phyloP scores from a whole-genome alignment of 805 yeast genomes.

The Sugiyamaella qingdaonensis region DNA sequence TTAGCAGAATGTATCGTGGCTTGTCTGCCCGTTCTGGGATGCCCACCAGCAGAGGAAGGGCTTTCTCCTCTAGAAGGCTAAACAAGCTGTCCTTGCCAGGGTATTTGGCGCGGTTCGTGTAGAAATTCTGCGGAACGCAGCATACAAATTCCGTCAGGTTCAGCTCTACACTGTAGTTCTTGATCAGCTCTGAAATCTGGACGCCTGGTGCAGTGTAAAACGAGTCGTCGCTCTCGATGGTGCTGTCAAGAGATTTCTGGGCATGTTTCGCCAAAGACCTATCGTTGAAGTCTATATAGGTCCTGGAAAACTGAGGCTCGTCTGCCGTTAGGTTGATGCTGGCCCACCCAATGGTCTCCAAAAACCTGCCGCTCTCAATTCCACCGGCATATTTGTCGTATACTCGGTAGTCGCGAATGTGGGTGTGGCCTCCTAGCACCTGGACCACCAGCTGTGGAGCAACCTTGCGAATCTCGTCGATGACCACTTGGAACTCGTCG shows the following conservation, averaged over 20 bases:
- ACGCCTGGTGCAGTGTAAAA: constrained; percentile 58
- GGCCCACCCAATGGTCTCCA: constrained; percentile 91
- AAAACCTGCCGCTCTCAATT: constrained; percentile 87
- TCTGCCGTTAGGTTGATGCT: constrained; percentile 42
- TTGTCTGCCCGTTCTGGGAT: constrained; percentile 28
- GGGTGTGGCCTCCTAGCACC: constrained; percentile 93
- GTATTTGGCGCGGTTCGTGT: constrained; percentile 62
- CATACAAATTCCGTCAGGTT: constrained; percentile 58
- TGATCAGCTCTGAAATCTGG: constrained; percentile 43
- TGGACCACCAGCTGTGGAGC: constrained; percentile 68
- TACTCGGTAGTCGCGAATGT: constrained; percentile 75
- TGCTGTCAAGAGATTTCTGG: constrained; percentile 15
- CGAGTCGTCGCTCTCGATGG: constrained; percentile 16
- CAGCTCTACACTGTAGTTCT: constrained; percentile 42
- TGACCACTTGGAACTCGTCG: constrained; percentile 49
- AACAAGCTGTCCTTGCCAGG: constrained; percentile 55
- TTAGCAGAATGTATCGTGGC: constrained; percentile 57
- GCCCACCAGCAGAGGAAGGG: constrained; percentile 42
- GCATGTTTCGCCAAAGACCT: constrained; percentile 68
- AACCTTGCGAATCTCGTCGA: constrained; percentile 46
- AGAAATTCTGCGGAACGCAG: constrained; percentile 60
- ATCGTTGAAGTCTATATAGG: constrained; percentile 78
- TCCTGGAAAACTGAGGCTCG: constrained; percentile 44
- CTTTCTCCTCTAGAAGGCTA: constrained; percentile 51
- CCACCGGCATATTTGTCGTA: constrained; percentile 67